These are phyloP conservation scores for Volvox africanus DNA, from an alignment of 139 green algal genomes.

Conservation along the genomic window DNA sequence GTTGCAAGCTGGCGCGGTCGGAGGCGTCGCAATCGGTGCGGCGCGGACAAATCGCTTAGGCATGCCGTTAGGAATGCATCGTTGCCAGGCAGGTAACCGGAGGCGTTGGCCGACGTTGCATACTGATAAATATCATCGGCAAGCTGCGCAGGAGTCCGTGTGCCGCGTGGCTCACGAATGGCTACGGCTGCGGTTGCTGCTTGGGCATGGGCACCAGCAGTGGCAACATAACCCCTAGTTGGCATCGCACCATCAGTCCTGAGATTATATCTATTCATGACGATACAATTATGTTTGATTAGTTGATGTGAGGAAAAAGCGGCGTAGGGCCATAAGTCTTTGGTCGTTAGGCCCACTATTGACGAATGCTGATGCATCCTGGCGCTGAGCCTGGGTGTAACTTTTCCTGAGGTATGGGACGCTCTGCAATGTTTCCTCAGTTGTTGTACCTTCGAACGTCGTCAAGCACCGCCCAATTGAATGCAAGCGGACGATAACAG, in stretches of 20 bases:
- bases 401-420: no score
- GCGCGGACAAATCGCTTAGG: neutral
- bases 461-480: no score
- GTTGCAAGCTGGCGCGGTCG: neutral
- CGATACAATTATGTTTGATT: neutral
- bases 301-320: neutral
- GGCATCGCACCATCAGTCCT: neutral
- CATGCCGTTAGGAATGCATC: slow-evolving; percentile 1
- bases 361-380: no score
- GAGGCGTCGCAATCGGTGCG: slow-evolving; percentile 13
- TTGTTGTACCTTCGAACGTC: no score
- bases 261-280: neutral
- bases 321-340: neutral
- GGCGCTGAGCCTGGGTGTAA: no score
- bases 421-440: no score
- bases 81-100: neutral
- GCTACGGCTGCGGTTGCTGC: neutral
- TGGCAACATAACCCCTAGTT: neutral
- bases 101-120: neutral
- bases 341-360: no score
- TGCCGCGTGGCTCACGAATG: neutral
- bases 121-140: neutral
- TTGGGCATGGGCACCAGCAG: neutral
- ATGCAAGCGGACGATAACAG: no score
- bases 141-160: neutral